These are phyloP conservation scores for Wickerhamiella shivajii DNA, from an alignment of 805 yeast genomes.

Conservation along the genomic window DNA sequence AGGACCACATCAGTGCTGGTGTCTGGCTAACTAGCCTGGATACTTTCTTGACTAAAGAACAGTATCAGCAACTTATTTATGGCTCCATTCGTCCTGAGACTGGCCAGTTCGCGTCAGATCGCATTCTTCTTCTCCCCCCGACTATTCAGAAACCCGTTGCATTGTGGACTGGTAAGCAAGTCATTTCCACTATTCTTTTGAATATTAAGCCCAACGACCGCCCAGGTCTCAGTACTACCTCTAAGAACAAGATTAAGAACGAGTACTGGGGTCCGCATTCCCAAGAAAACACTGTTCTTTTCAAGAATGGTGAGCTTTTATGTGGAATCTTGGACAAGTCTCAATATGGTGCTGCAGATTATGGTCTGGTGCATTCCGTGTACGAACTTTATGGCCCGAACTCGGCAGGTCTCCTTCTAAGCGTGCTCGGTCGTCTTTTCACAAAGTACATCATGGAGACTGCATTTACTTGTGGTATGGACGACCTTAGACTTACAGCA, in stretches of 20 bases:
- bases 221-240: slow-evolving; percentile 78
- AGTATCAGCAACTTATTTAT: slow-evolving; percentile 85
- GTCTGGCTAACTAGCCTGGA: slow-evolving; percentile 96
- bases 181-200: slow-evolving; percentile 77
- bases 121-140: slow-evolving; percentile 74
- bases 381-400: slow-evolving; percentile 92
- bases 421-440: slow-evolving; percentile 88
- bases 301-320: slow-evolving; percentile 73
- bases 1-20: slow-evolving; percentile 98
- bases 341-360: slow-evolving; percentile 95
- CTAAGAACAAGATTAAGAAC: slow-evolving; percentile 80
- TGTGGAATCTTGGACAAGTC: slow-evolving; percentile 94
- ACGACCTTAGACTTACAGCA: slow-evolving; percentile 78
- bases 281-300: slow-evolving; percentile 69
- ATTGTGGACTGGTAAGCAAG: slow-evolving; percentile 96
- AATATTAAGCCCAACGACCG: slow-evolving; percentile 76
- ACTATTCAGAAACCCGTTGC: slow-evolving; percentile 75
- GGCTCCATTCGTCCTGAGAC: slow-evolving; percentile 95
- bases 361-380: slow-evolving; percentile 90
- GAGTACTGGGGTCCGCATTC: slow-evolving; percentile 90
- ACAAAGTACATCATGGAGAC: slow-evolving; percentile 85
- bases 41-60: slow-evolving; percentile 75
- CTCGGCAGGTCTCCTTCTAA: slow-evolving; percentile 75
- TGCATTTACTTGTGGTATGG: slow-evolving; percentile 99
- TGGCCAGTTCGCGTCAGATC: slow-evolving; percentile 57